These are phyloP conservation scores for Skeletonema menzelii DNA, from an alignment of 108 stramenopile species.

Conservation along the genomic window DNA sequence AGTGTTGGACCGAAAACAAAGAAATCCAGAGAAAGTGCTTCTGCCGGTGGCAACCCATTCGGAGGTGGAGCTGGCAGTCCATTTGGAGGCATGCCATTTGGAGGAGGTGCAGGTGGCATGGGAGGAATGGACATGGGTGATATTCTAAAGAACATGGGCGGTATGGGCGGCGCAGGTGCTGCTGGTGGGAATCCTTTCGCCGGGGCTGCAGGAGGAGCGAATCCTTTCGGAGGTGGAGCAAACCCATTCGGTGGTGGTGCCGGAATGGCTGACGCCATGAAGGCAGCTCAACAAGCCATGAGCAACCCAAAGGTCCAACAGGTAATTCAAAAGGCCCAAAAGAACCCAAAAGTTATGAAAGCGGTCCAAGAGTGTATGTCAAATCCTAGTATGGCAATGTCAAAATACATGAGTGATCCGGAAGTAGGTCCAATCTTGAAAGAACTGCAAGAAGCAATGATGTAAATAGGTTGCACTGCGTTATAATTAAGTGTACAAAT, in stretches of 20 bases:
- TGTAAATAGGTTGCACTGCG: not conserved
- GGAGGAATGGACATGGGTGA: constrained; percentile 69
- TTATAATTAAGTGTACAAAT: constrained; percentile 45
- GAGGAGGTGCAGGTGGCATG: constrained; percentile 43
- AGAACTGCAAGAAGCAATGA: constrained; percentile 67
- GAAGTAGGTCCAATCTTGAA: constrained; percentile 69
- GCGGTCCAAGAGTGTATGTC: constrained; percentile 86
- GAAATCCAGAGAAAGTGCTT: constrained; percentile 28
- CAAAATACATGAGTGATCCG: constrained; percentile 84
- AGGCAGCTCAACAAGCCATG: constrained; percentile 78
- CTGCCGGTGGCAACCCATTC: constrained; percentile 43
- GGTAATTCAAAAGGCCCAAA: constrained; percentile 73
- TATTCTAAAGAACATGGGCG: constrained; percentile 79
- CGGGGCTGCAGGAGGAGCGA: constrained; percentile 10
- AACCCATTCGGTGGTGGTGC: constrained; percentile 51
- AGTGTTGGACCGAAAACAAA: constrained; percentile 55
- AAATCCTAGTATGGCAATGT: constrained; percentile 77
- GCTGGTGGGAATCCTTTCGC: constrained; percentile 31
- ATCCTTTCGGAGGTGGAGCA: constrained; percentile 41
- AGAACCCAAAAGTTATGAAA: constrained; percentile 60
- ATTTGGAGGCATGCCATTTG: constrained; percentile 31
- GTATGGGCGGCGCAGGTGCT: constrained; percentile 27
- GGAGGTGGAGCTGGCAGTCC: constrained; percentile 52
- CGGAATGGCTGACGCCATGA: constrained; percentile 61
- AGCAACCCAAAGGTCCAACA: constrained; percentile 78